These are phyloP conservation scores for Beauveria sp. DNA, from an alignment of 2,329 filamentous ascomycete species.

Conservation along the genomic window DNA sequence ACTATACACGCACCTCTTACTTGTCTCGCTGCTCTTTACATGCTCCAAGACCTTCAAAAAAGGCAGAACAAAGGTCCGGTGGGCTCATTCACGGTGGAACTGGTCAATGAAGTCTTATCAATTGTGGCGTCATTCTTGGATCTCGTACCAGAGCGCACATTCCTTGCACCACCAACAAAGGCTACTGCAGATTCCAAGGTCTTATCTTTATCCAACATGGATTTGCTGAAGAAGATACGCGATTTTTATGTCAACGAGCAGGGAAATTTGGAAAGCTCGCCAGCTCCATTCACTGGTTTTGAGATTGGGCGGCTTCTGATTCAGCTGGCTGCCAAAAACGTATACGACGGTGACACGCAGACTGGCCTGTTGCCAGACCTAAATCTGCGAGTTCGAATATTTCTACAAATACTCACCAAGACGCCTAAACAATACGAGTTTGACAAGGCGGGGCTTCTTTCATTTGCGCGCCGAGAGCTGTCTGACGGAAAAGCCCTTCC, in stretches of 20 bases:
- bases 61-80: slow-evolving; percentile 22
- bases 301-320: slow-evolving; percentile 56
- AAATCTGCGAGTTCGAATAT: slow-evolving; percentile 49
- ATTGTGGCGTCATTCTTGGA: slow-evolving; percentile 53
- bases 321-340: slow-evolving; percentile 47
- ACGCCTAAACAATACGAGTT: slow-evolving; percentile 33
- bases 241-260: slow-evolving; percentile 64
- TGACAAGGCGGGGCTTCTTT: slow-evolving; percentile 40
- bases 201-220: slow-evolving; percentile 24
- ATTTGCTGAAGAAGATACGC: slow-evolving; percentile 53
- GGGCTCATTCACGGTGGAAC: slow-evolving; percentile 25
- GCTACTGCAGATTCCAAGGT: slow-evolving; percentile 10
- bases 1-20: slow-evolving; percentile 74
- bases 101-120: slow-evolving; percentile 30
- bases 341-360: slow-evolving; percentile 38
- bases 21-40: slow-evolving; percentile 49
- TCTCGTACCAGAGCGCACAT: slow-evolving; percentile 57
- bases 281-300: slow-evolving; percentile 49
- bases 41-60: slow-evolving; percentile 47
- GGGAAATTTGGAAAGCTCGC: slow-evolving; percentile 56
- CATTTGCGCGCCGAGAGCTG: slow-evolving; percentile 43
- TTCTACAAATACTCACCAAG: slow-evolving; percentile 51
- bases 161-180: slow-evolving; percentile 29
- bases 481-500: slow-evolving; percentile 29
- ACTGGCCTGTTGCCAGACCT: slow-evolving; percentile 37